Conservation (phyloP, 148 eudicot species). For the Arctostaphylos glauca region DNA sequence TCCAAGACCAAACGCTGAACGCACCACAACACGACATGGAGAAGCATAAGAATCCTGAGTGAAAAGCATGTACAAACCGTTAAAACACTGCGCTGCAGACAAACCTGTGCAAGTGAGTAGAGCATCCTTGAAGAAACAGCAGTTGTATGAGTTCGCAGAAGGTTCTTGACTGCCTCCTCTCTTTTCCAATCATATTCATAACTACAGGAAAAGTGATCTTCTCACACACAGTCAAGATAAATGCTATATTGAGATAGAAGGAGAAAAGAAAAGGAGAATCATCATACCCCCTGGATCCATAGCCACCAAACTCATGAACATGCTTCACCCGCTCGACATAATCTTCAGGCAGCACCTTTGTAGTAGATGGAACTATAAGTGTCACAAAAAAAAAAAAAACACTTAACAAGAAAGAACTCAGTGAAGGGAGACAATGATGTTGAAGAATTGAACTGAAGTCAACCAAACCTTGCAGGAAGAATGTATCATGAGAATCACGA, state of each 20-base stretch:
- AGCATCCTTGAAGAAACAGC: conserved; percentile 98
- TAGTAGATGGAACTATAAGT: conserved; percentile 70
- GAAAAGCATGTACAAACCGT: neutral
- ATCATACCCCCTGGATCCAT: conserved; percentile 87
- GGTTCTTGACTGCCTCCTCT: conserved; percentile 85
- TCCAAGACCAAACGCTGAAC: too few species aligned
- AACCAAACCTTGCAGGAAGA: conserved; percentile 71
- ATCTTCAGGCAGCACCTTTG: conserved; percentile 81
- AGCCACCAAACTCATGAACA: conserved; percentile 87
- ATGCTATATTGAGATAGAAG: neutral
- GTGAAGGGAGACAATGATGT: neutral
- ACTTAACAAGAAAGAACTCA: too few species aligned
- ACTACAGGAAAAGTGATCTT: conserved; percentile 29
- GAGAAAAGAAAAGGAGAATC: neutral
- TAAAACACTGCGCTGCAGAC: neutral
- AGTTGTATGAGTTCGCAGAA: conserved; percentile 92
- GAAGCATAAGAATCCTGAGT: neutral
- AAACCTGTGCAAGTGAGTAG: conserved; percentile 81
- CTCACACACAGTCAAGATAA: neutral
- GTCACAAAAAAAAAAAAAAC: neutral
- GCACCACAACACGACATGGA: neutral
- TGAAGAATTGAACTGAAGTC: neutral
- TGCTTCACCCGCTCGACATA: conserved; percentile 79
- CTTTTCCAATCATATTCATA: conserved; percentile 95
- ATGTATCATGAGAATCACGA: conserved; percentile 95